These are phyloP conservation scores for Glycine soja DNA, from an alignment of 306 rosid species.

Conservation along the genomic window DNA sequence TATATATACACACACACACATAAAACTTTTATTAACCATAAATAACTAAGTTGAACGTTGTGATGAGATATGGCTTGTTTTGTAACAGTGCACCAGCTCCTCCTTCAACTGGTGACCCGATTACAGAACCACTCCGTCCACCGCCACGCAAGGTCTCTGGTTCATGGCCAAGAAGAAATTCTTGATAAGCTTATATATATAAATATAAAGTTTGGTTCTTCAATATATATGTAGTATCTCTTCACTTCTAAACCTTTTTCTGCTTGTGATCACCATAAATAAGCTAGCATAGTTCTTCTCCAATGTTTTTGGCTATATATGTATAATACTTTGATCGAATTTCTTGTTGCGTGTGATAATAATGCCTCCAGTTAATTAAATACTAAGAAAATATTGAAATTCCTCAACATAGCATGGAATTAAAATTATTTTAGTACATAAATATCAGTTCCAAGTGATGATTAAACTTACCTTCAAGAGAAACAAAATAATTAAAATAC, in stretches of 20 bases:
- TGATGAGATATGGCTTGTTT: not conserved
- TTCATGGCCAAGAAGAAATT: too few species aligned
- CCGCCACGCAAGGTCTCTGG: not conserved
- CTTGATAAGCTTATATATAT: too few species aligned
- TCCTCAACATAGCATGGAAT: not conserved
- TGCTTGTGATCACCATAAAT: too few species aligned
- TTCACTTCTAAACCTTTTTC: too few species aligned
- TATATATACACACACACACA: too few species aligned
- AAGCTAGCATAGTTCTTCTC: not conserved
- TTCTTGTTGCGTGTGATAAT: not conserved
- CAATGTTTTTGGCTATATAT: not conserved
- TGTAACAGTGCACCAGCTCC: constrained; percentile 32
- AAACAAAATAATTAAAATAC: too few species aligned
- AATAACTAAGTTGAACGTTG: not conserved
- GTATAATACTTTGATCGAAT: not conserved
- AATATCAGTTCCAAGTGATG: not conserved
- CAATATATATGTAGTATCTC: too few species aligned
- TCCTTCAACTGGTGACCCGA: not conserved
- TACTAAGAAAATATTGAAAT: not conserved
- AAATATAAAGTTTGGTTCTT: too few species aligned
- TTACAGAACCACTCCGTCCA: not conserved
- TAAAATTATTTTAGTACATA: not conserved
- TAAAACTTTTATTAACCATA: not conserved
- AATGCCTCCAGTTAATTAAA: not conserved
- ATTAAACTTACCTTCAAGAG: not conserved